These are phyloP conservation scores for Magnusiomyces ingens DNA, from an alignment of 1,139 yeast genomes.

Conservation along the genomic window DNA sequence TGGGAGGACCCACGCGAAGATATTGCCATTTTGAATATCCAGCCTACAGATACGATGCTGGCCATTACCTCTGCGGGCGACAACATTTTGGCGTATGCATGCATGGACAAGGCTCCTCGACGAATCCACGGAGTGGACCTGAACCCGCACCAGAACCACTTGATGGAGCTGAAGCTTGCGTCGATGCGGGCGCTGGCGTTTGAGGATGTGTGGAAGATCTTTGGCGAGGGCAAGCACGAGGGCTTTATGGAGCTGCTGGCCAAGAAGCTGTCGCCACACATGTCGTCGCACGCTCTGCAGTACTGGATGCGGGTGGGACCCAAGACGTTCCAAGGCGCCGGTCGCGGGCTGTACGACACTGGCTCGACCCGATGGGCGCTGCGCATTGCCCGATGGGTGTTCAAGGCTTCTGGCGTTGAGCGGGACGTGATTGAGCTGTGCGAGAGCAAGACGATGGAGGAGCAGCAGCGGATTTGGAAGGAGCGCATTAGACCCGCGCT, in stretches of 20 bases:
- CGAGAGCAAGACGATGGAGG: conserved; percentile 49
- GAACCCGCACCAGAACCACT: conserved; percentile 76
- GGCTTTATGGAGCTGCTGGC: conserved; percentile 48
- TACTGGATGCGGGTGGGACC: conserved; percentile 67
- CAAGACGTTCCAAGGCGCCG: conserved; percentile 46
- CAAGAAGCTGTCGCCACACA: conserved; percentile 53
- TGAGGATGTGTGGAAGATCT: conserved; percentile 38
- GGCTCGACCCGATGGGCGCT: conserved; percentile 86
- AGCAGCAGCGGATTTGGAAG: conserved; percentile 61
- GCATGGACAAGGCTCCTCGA: conserved; percentile 63
- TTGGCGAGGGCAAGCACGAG: conserved; percentile 50
- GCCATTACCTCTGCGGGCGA: conserved; percentile 88
- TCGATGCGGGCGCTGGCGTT: conserved; percentile 52
- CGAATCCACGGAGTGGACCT: conserved; percentile 79
- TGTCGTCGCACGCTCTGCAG: conserved; percentile 76
- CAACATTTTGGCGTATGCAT: conserved; percentile 66
- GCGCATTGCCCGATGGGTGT: conserved; percentile 55
- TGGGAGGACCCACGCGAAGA: conserved; percentile 92
- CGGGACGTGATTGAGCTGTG: conserved; percentile 51
- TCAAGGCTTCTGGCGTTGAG: conserved; percentile 49
- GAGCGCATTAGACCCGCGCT: conserved; percentile 57
- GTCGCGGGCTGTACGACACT: conserved; percentile 65
- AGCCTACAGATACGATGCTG: conserved; percentile 60
- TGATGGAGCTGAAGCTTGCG: conserved; percentile 71
- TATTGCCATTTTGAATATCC: conserved; percentile 54